These are phyloP conservation scores for Phycomyces blakesleeanus DNA, from an alignment of 192 early-diverging fungal species.

Conservation along the genomic window DNA sequence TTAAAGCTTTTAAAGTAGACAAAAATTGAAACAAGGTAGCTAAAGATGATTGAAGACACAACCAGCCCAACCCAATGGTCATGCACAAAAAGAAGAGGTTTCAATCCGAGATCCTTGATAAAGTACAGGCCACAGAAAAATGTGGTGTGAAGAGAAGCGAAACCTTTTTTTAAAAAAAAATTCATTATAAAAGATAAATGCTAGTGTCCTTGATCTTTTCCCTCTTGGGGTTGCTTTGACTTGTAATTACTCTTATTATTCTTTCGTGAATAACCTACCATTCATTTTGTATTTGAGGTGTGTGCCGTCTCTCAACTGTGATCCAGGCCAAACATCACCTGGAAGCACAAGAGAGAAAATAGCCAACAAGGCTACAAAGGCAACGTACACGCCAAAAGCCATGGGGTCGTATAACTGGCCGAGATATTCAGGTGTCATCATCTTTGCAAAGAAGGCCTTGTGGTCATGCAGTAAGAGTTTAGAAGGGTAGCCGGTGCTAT, in stretches of 20 bases:
- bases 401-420: constrained; percentile 26
- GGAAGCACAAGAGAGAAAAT: constrained; percentile 66
- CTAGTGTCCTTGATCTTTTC: too few species aligned
- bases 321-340: constrained; percentile 59
- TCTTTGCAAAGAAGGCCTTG: neutral
- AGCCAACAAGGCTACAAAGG: constrained; percentile 72
- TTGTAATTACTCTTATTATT: neutral
- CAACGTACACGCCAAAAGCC: constrained; percentile 52
- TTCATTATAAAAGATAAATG: neutral
- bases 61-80: constrained; percentile 76
- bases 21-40: constrained; percentile 59
- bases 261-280: constrained; percentile 27
- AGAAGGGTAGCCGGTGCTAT: constrained; percentile 53
- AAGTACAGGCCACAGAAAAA: constrained; percentile 47
- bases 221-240: neutral
- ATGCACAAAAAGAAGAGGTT: constrained; percentile 77
- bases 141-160: constrained; percentile 46
- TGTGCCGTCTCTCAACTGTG: constrained; percentile 61
- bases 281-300: constrained; percentile 80
- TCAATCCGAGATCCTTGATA: constrained; percentile 46
- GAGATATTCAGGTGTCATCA: neutral
- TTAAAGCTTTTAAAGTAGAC: constrained; percentile 78
- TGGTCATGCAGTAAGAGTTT: constrained; percentile 2
- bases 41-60: constrained; percentile 62
- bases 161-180: constrained; percentile 29